A percentile compares a stretch with the other conserved stretches of the same genome.
Evolutionary conservation across 2,329 filamentous ascomycete species (phyloP).

Genomic region (Neurospora crassa): DNA sequence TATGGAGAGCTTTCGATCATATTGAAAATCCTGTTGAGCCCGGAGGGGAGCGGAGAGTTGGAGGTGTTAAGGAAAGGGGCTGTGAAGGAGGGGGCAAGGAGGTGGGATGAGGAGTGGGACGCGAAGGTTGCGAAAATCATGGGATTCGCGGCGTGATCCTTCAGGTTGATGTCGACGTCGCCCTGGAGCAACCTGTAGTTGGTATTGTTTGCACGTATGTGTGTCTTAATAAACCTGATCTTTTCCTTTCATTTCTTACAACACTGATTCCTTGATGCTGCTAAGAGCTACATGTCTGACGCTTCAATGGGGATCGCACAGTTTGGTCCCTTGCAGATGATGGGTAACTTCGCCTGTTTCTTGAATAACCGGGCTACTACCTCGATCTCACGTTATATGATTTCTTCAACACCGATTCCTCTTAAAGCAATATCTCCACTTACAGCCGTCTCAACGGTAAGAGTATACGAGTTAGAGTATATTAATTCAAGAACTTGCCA

Average conservation of each 20-base stretch:
- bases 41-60: slow-evolving; percentile 43
- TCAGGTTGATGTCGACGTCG: neutral
- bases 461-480: neutral
- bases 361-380: neutral
- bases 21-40: slow-evolving; percentile 53
- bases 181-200: neutral
- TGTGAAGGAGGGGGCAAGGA: slow-evolving; percentile 58
- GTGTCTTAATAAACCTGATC: neutral
- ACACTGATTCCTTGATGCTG: neutral
- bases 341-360: neutral
- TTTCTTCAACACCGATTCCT: neutral
- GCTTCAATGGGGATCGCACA: neutral
- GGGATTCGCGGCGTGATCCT: slow-evolving; percentile 26
- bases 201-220: neutral
- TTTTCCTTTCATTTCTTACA: neutral
- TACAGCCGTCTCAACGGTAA: neutral
- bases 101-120: slow-evolving; percentile 95
- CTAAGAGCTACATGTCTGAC: neutral
- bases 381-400: neutral
- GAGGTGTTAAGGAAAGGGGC: slow-evolving; percentile 58
- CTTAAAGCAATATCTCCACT: neutral
- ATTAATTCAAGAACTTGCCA: slow-evolving; percentile 26
- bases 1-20: slow-evolving; percentile 54
- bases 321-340: neutral
- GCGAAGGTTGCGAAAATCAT: slow-evolving; percentile 66